Evolutionary conservation across 805 yeast genomes (phyloP).

Genomic region (Saccharomycopsis fermentans): DNA sequence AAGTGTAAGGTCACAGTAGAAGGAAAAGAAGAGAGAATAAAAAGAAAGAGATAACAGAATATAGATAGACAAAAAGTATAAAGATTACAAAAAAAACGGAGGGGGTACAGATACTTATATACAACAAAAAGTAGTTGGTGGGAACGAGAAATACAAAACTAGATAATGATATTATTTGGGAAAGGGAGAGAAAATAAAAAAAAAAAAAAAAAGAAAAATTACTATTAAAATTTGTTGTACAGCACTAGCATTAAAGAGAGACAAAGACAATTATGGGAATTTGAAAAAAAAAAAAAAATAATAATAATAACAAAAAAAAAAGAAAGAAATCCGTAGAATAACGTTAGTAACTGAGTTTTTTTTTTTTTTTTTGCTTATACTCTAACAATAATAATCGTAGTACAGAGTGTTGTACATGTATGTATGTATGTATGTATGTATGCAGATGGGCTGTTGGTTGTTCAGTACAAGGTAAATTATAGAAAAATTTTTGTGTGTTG

Average conservation of each 20-base stretch:
- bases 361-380: too few relatives aligned
- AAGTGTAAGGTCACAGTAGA: background rate
- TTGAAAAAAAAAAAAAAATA: background rate
- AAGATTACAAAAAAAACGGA: background rate
- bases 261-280: background rate
- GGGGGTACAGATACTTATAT: background rate
- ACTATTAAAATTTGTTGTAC: background rate
- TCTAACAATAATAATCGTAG: background rate
- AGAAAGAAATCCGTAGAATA: background rate
- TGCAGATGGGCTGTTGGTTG: slow-evolving; percentile 1
- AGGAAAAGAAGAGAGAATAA: background rate
- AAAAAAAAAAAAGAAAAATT: background rate
- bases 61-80: background rate
- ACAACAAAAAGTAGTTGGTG: background rate
- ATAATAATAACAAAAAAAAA: too few relatives aligned
- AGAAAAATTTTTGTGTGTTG: background rate
- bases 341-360: background rate
- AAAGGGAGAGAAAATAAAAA: background rate
- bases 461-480: background rate
- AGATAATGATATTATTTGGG: background rate
- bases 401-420: background rate
- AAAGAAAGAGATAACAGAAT: background rate
- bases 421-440: background rate
- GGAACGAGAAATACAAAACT: background rate
- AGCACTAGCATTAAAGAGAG: background rate